phyloP scores from a whole-genome alignment of 176 grass and related monocot genomes.

The Triticum urartu region DNA sequence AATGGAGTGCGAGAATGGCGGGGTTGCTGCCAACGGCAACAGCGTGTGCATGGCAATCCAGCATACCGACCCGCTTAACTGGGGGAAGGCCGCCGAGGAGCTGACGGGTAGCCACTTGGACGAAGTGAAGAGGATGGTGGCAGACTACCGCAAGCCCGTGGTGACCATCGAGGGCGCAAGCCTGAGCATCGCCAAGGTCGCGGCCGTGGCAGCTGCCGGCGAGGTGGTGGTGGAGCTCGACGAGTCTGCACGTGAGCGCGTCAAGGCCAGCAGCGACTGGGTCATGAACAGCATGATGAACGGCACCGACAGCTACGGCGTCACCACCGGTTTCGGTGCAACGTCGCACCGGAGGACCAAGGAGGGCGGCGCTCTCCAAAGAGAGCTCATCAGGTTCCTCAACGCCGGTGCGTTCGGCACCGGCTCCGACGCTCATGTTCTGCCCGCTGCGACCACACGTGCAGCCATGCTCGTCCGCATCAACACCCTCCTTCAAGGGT shows the following conservation, averaged over 20 bases:
- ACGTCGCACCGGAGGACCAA: conserved; percentile 56
- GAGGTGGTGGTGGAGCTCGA: conserved; percentile 42
- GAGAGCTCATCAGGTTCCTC: conserved; percentile 59
- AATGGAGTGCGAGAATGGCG: conserved; percentile 41
- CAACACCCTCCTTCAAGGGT: conserved; percentile 58
- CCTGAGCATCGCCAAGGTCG: conserved; percentile 47
- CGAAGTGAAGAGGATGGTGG: conserved; percentile 63
- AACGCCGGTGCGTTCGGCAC: conserved; percentile 52
- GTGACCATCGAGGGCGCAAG: conserved; percentile 54
- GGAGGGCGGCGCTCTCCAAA: conserved; percentile 54
- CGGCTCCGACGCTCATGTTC: conserved; percentile 22
- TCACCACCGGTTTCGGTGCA: conserved; percentile 65
- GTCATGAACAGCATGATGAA: conserved; percentile 60
- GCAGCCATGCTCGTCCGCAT: conserved; percentile 65
- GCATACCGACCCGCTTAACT: conserved; percentile 52
- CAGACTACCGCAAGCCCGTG: conserved; percentile 38
- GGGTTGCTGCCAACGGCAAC: conserved; percentile 4
- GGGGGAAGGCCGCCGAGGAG: conserved; percentile 49
- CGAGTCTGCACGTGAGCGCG: conserved; percentile 38
- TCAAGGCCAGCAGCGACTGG: conserved; percentile 65
- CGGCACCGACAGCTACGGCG: conserved; percentile 59
- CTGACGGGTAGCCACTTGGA: conserved; percentile 50
- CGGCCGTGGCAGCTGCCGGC: conserved; percentile 30
- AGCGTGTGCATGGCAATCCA: conserved; percentile 27
- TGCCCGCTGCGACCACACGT: conserved; percentile 36